Evolutionary conservation across 2,329 filamentous ascomycete genomes (phyloP).

Genomic region (Sarocladiaceae sp.): DNA sequence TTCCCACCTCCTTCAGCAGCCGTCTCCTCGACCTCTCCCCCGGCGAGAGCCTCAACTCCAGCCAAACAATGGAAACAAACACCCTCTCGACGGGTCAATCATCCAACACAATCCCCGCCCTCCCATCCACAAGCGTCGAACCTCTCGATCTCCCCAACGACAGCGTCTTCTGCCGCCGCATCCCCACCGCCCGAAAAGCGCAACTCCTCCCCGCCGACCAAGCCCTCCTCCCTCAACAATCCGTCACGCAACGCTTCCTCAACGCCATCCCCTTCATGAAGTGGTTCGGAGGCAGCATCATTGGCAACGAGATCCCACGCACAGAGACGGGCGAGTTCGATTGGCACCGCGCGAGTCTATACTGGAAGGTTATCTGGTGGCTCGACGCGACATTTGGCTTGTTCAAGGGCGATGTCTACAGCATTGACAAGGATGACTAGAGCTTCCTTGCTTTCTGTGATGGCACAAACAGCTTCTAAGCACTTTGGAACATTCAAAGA

Average conservation of each 20-base stretch:
- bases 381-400: slow-evolving; percentile 55
- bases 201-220: slow-evolving; percentile 65
- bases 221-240: slow-evolving; percentile 66
- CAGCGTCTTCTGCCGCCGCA: slow-evolving; percentile 52
- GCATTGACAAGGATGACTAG: slow-evolving; percentile 55
- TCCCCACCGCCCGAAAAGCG: slow-evolving; percentile 62
- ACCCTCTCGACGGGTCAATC: slow-evolving; percentile 42
- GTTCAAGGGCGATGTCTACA: slow-evolving; percentile 55
- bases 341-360: slow-evolving; percentile 61
- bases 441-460: background rate
- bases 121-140: slow-evolving; percentile 17
- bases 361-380: slow-evolving; percentile 65
- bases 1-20: slow-evolving; percentile 32
- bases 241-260: slow-evolving; percentile 58
- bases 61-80: slow-evolving; percentile 53
- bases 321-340: slow-evolving; percentile 75
- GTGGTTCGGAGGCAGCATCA: slow-evolving; percentile 70
- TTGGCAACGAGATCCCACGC: slow-evolving; percentile 70
- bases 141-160: slow-evolving; percentile 26
- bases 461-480: background rate
- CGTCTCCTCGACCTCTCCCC: slow-evolving; percentile 36
- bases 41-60: slow-evolving; percentile 44
- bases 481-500: too few relatives aligned
- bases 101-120: slow-evolving; percentile 28
- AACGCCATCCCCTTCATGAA: slow-evolving; percentile 64